Base-by-base conservation (phyloP, 129 eudicot genomes). In the Solidago caesia region DNA sequence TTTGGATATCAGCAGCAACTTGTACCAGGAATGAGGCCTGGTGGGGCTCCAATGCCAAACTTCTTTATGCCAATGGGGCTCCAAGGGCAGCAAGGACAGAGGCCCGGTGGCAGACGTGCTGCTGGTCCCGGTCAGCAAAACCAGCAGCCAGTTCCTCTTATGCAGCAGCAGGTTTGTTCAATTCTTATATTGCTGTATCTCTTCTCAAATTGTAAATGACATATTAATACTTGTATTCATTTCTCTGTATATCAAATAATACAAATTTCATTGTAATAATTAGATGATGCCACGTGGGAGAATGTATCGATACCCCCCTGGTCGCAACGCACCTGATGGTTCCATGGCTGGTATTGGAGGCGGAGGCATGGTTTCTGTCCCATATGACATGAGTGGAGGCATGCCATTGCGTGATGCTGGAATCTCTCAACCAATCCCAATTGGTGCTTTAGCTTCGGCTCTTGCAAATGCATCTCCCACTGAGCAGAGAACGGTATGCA, bases 1-100 rank as follows among this genome's bases (percentile, higher is more conserved):
- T 92, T 92, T 83, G 96, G 98, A 9, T 92, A 92, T 78, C 98
- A 87, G 80, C 92, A 90, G 81, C 98, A 89, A 73, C 96, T 92
- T 75, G 86, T 92, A 47, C 95, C 98, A 53, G 92, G 94, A 8
- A 75, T 87, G 94, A 78, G 96, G 74, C 91, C 88, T 61, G 90
- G 87, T 67, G 95, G 86, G 27, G 85, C 81, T n/a, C 91, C 91
- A 4, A 67, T 92, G 84, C 95, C 96, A 2, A 92, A 87, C 75
- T 87, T 84, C 80, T 89, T 78, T 65, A 49, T 89, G 84, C 98
- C 95, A 43, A 53, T 89, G 86, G 86, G 88, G 57, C 98, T 84
- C 76, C 97, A 84, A 77, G 90, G 96, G 15, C 97, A 86, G 82
- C 96, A 88, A 67, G 95, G 95, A 21, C 88, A 78, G 49, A 88